A percentile compares a stretch with the other conserved stretches of the same genome.
Evolutionary conservation across 139 green algal species (phyloP).

Genomic region (Picochlorum sp.): DNA sequence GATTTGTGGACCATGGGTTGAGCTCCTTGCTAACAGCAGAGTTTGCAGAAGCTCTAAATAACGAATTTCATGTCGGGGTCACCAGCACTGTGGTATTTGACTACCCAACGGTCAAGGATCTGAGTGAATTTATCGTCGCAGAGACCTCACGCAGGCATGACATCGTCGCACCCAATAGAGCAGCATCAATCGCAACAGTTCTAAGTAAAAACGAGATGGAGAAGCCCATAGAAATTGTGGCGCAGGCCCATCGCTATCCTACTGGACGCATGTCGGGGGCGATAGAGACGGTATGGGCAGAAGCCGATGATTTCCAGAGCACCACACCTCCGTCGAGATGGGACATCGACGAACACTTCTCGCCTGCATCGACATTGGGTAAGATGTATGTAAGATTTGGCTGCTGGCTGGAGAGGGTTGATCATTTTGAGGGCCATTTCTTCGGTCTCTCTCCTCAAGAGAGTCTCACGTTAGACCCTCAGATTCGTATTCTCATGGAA

Average conservation of each 20-base stretch:
- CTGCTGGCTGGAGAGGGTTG: conserved; percentile 33
- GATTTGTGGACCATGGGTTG: conserved; percentile 7
- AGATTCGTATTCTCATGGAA: conserved; percentile 61
- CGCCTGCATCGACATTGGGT: background rate
- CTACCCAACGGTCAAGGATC: conserved; percentile 39
- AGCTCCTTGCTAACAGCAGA: conserved; percentile 19
- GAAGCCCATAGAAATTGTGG: background rate
- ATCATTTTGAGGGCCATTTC: conserved; percentile 39
- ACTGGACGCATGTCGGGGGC: background rate
- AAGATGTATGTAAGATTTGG: conserved; percentile 45
- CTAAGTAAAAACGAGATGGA: background rate
- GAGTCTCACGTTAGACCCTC: conserved; percentile 51
- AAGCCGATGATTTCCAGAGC: background rate
- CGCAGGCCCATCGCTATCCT: background rate
- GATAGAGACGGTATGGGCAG: background rate
- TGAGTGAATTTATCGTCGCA: background rate
- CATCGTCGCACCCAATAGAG: too few relatives aligned
- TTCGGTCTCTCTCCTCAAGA: conserved; percentile 30
- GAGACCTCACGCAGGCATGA: background rate
- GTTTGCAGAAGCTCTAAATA: conserved; percentile 23
- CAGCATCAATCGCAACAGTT: too few relatives aligned
- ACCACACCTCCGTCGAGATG: conserved; percentile 20
- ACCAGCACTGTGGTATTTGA: conserved; percentile 45
- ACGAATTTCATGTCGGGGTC: conserved; percentile 19
- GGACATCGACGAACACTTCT: conserved; percentile 24